Evolutionary conservation across 176 grass and related monocot genomes (phyloP).

Genomic region (Calamus simplicifolius): DNA sequence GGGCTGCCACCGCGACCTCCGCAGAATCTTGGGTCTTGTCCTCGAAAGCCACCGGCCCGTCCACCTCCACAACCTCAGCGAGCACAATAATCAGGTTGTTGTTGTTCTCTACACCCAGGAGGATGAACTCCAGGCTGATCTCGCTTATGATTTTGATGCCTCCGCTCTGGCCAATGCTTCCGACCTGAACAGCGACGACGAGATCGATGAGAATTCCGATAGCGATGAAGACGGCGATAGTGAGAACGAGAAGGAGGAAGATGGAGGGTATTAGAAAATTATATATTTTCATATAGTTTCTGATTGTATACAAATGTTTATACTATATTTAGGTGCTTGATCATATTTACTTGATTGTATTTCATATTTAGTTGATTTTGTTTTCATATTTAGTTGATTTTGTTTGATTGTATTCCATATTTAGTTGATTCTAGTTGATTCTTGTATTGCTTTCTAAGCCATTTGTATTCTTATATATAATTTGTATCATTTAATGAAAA

Average conservation of each 20-base stretch:
- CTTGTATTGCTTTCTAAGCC: too few species aligned
- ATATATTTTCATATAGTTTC: too few species aligned
- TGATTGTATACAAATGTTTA: too few species aligned
- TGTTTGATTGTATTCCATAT: too few species aligned
- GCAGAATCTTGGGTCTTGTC: conserved; percentile 39
- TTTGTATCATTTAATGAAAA: too few species aligned
- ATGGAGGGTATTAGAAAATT: too few species aligned
- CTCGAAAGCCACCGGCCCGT: conserved; percentile 69
- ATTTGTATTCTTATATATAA: too few species aligned
- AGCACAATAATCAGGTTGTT: conserved; percentile 51
- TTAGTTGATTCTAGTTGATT: too few species aligned
- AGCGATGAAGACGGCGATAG: conserved; percentile 31
- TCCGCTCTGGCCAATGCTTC: conserved; percentile 68
- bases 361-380: too few species aligned
- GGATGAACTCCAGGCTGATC: conserved; percentile 70
- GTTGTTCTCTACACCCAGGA: conserved; percentile 65
- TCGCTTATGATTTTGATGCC: conserved; percentile 71
- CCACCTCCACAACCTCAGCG: conserved; percentile 72
- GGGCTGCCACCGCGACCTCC: conserved; percentile 66
- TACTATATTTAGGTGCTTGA: too few species aligned
- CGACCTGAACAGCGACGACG: conserved; percentile 39
- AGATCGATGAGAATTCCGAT: conserved; percentile 12
- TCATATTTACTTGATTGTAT: too few species aligned
- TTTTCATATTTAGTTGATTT: too few species aligned
- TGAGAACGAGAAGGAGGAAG: conserved; percentile 31